Evolutionary conservation across 371 early-diverging fungal species (phyloP), one percentile per base, ranked within the genome.

Genomic region (Mucor ambiguus): DNA sequence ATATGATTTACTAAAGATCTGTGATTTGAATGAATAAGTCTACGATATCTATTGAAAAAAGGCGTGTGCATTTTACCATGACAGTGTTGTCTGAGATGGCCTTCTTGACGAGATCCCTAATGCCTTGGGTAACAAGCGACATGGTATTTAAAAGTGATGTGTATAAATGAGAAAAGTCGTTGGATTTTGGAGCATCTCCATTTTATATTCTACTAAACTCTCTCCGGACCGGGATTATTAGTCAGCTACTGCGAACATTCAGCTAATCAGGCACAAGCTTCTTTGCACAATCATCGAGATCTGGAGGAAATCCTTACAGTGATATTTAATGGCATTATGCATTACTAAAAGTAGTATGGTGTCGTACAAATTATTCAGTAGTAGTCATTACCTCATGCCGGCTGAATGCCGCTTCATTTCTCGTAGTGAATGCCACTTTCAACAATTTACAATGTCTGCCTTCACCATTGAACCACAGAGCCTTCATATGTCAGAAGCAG

Each of bases 1-100:
- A 72, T 88, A 88, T 10, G 90, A 83, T 79, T 96, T 97, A 66
- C 92, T 90, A 75, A 95, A 96, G 46, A 96, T 81, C 83, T 84
- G 66, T n/a, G 6, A 4, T 46, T 32, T 18, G 10, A 7, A 18
- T 28, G 16, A 38, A 38, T 30, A 2, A 20, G 24, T 61, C 11
- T 24, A 28, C 5, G 9, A 14, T 35, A 24, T 11, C 38, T 29
- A 14, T 18, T 44, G 33, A 48, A 24, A 24, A 20, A 3, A 48
- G 24, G 24, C 16, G 28, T 35, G 11, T 12, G 12, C 8, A 4
- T 8, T 52, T 71, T 68, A 78, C 81, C 72, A 72, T 78, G 20
- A 81, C 77, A 37, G 58, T 72, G 56, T 81, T 81, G 18, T 81
- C 81, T 24, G 73, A 61, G 65, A 81, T 78, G 29, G 75, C 61